These are phyloP conservation scores for Vararia minispora DNA, from an alignment of 768 basidiomycete genomes.

Conservation along the genomic window DNA sequence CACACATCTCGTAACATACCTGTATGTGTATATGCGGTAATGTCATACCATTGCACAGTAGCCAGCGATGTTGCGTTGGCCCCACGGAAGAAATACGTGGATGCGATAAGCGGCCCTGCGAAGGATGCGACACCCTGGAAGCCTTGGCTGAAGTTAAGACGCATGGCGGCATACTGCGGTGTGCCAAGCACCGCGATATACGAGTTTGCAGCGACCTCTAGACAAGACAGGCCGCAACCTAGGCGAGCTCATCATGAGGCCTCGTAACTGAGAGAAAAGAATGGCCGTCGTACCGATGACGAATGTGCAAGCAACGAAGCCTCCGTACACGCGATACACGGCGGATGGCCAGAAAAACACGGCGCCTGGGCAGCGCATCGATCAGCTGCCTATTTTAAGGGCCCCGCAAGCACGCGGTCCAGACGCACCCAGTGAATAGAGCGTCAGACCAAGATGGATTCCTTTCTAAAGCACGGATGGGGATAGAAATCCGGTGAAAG, in stretches of 20 bases:
- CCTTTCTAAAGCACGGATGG: slow-evolving; percentile 29
- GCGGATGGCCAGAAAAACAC: slow-evolving; percentile 76
- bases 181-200: slow-evolving; percentile 62
- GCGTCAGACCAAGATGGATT: slow-evolving; percentile 47
- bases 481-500: neutral
- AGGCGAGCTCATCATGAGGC: slow-evolving; percentile 6
- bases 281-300: slow-evolving; percentile 38
- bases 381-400: neutral
- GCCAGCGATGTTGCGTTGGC: slow-evolving; percentile 48
- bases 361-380: slow-evolving; percentile 32
- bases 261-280: neutral
- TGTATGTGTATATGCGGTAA: neutral
- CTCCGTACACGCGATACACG: slow-evolving; percentile 52
- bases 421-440: slow-evolving; percentile 44
- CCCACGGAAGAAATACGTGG: slow-evolving; percentile 63
- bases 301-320: slow-evolving; percentile 67
- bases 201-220: slow-evolving; percentile 73
- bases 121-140: slow-evolving; percentile 72
- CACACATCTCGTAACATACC: neutral
- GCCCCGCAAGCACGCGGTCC: slow-evolving; percentile 16
- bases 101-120: slow-evolving; percentile 63
- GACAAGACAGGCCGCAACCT: slow-evolving; percentile 55
- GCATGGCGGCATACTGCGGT: slow-evolving; percentile 59
- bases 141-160: slow-evolving; percentile 72
- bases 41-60: slow-evolving; percentile 61